Conservation (phyloP, 768 basidiomycete genomes). For the Xerocomellus dryophilus region DNA sequence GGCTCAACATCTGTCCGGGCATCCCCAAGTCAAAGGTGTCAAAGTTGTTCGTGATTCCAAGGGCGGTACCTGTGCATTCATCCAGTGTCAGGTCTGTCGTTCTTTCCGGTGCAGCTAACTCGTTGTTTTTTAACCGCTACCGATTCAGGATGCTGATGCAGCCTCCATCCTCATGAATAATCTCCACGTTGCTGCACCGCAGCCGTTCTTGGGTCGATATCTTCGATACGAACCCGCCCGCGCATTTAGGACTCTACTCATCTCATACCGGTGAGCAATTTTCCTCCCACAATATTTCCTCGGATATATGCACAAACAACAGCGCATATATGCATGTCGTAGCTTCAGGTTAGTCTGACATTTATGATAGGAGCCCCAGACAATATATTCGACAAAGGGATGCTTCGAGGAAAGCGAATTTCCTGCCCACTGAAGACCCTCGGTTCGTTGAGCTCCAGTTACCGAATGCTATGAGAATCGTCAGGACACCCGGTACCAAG, state of each 20-base stretch:
- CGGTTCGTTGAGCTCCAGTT: constrained; percentile 44
- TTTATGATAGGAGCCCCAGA: constrained; percentile 17
- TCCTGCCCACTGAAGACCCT: constrained; percentile 15
- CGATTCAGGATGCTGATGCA: constrained; percentile 49
- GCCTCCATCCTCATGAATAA: constrained; percentile 59
- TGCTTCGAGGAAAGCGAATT: constrained; percentile 10
- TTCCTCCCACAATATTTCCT: not conserved
- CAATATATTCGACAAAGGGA: constrained; percentile 22
- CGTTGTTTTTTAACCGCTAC: not conserved
- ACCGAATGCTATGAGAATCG: constrained; percentile 60
- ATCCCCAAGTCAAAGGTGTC: constrained; percentile 63
- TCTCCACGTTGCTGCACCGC: constrained; percentile 52
- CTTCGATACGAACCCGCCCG: constrained; percentile 78
- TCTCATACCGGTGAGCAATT: constrained; percentile 64
- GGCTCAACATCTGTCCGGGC: constrained; percentile 61
- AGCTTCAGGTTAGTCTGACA: constrained; percentile 6
- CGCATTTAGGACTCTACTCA: constrained; percentile 67
- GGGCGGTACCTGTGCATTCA: constrained; percentile 80
- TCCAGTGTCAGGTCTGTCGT: constrained; percentile 71
- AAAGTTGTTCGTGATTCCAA: constrained; percentile 72
- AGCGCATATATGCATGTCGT: constrained; percentile 22
- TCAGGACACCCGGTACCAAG: constrained; percentile 53
- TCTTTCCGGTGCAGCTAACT: not conserved
- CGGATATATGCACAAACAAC: constrained; percentile 14
- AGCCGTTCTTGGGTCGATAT: constrained; percentile 66